phyloP scores from a whole-genome alignment of 2,329 filamentous ascomycete species.

The Diaporthe citri region DNA sequence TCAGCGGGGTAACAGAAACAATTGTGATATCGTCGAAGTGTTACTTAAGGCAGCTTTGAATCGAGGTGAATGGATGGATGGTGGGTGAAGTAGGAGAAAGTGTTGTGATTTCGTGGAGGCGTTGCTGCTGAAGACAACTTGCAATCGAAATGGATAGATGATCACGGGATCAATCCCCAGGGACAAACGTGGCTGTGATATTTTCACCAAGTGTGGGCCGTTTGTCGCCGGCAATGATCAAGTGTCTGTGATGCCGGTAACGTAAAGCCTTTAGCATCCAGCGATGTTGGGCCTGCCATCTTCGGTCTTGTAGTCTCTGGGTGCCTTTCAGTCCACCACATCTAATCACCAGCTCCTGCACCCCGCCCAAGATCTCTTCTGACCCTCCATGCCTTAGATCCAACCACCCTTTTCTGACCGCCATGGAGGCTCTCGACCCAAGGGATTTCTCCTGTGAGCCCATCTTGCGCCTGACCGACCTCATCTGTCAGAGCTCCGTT shows the following conservation, averaged over 20 bases:
- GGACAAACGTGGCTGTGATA: neutral
- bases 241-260: neutral
- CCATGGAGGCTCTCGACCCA: conserved; percentile 72
- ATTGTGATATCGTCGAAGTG: no score
- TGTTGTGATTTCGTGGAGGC: neutral
- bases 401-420: conserved; percentile 67
- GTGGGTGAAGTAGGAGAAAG: no score
- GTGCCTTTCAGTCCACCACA: neutral
- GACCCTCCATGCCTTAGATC: conserved; percentile 73
- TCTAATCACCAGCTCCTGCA: conserved; percentile 22
- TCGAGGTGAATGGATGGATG: no score
- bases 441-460: conserved; percentile 55
- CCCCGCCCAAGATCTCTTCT: conserved; percentile 68
- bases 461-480: conserved; percentile 47
- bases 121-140: neutral
- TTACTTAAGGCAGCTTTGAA: no score
- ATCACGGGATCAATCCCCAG: no score
- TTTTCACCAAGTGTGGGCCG: neutral
- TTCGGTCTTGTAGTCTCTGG: neutral
- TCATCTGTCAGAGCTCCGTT: conserved; percentile 54
- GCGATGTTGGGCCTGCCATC: neutral
- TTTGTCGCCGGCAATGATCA: neutral
- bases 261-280: neutral
- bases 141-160: neutral
- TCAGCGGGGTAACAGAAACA: neutral